Evolutionary conservation across 179 eudicot genomes (phyloP).

Genomic region (Heliamphora pulchella): DNA sequence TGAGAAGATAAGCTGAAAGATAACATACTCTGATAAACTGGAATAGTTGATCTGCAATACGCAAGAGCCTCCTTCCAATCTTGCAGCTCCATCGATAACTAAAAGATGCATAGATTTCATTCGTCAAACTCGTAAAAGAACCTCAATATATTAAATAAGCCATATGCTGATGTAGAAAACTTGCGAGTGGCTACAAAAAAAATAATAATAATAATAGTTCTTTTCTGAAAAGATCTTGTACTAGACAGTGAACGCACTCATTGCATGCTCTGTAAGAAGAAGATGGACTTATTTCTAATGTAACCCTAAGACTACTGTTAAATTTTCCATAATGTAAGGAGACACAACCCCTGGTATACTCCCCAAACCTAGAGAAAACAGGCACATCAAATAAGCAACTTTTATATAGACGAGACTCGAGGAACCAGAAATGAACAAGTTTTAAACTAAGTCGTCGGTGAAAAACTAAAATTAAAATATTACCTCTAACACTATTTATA

Average conservation of each 20-base stretch:
- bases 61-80: constrained; percentile 65
- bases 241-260: neutral
- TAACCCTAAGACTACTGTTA: neutral
- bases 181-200: neutral
- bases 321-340: neutral
- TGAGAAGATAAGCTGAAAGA: neutral
- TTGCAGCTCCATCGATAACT: constrained; percentile 76
- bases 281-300: neutral
- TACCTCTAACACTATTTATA: neutral
- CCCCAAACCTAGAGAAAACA: constrained; percentile 9
- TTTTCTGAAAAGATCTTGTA: neutral
- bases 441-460: neutral
- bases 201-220: neutral
- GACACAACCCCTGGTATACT: neutral
- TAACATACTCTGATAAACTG: constrained; percentile 68
- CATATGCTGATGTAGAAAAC: neutral
- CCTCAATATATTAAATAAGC: neutral
- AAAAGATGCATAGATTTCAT: constrained; percentile 16
- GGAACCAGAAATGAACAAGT: neutral
- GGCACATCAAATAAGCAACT: neutral
- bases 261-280: neutral
- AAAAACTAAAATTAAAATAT: neutral
- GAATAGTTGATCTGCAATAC: constrained; percentile 69
- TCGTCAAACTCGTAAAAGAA: neutral
- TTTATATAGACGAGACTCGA: neutral